These are phyloP conservation scores for Polytolypa hystricis DNA, from an alignment of 2,329 filamentous ascomycete genomes.

Conservation along the genomic window DNA sequence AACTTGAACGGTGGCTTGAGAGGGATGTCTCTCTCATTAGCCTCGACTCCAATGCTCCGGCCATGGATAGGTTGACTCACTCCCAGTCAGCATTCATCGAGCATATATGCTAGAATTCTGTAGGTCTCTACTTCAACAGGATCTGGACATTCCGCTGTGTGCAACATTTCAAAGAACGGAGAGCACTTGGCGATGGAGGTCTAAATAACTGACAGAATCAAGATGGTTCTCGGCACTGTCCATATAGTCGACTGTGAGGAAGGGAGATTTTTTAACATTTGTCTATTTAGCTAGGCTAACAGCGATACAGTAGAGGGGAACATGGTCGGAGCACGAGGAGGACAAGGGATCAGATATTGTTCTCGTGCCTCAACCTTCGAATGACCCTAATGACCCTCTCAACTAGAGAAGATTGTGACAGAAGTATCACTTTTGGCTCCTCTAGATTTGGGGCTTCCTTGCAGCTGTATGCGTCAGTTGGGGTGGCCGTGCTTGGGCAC, in stretches of 20 bases:
- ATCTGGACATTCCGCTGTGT: too few species aligned
- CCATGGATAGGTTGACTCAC: too few species aligned
- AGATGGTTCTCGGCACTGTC: conserved; percentile 12
- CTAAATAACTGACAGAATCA: conserved; percentile 9
- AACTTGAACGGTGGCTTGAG: too few species aligned
- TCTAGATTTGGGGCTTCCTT: conserved; percentile 13
- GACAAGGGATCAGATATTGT: conserved; percentile 14
- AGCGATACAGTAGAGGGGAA: conserved; percentile 9
- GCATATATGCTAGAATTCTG: too few species aligned
- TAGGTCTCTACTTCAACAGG: too few species aligned
- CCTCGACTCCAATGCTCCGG: too few species aligned
- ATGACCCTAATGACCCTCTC: conserved; percentile 29
- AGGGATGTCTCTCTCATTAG: too few species aligned
- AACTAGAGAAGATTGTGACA: conserved; percentile 23
- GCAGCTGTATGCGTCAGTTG: conserved; percentile 11
- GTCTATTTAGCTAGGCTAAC: neutral
- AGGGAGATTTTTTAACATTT: neutral
- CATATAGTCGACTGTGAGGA: conserved; percentile 12
- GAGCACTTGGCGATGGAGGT: too few species aligned
- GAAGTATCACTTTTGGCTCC: conserved; percentile 13
- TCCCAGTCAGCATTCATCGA: too few species aligned
- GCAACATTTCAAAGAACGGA: too few species aligned
- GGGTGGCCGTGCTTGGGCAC: conserved; percentile 11
- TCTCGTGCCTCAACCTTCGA: conserved; percentile 29
- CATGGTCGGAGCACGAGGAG: conserved; percentile 11